A percentile compares a stretch with the other conserved stretches of the same genome.
Evolutionary conservation across 164 flowering plant species (phyloP).

Genomic region (Tetracentron sinense): DNA sequence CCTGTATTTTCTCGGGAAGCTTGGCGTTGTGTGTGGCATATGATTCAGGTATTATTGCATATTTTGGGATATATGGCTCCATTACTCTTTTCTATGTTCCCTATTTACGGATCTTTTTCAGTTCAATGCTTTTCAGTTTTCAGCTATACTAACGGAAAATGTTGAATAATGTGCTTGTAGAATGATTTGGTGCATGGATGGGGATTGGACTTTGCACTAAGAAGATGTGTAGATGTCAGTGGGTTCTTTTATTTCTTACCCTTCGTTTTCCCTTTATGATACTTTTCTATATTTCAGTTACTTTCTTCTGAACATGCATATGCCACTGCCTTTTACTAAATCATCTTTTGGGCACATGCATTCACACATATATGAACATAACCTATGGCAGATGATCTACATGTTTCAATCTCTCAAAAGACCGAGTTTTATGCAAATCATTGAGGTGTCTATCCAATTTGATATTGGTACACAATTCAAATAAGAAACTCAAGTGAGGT

Average conservation of each 20-base stretch:
- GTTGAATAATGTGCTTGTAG: constrained; percentile 42
- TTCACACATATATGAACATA: not conserved
- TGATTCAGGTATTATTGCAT: constrained; percentile 66
- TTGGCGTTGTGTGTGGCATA: constrained; percentile 96
- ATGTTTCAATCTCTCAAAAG: not conserved
- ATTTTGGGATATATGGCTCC: not conserved
- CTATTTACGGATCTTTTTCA: no score
- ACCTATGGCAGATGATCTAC: not conserved
- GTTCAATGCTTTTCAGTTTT: not conserved
- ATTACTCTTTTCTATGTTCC: no score
- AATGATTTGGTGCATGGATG: constrained; percentile 80
- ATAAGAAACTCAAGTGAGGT: no score
- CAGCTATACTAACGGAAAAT: not conserved
- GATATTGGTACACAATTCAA: no score
- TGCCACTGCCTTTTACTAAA: not conserved
- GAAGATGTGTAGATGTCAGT: constrained; percentile 63
- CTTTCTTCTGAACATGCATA: not conserved
- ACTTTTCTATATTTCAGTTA: not conserved
- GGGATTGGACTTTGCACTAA: constrained; percentile 71
- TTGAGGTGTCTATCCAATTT: no score
- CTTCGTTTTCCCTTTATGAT: not conserved
- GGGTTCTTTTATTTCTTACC: not conserved
- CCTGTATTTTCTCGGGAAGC: constrained; percentile 89
- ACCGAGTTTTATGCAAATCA: not conserved
- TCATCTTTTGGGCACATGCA: not conserved